Evolutionary conservation across 176 grass and related monocot species (phyloP).

Genomic region (Triticum aestivum): IWGSC_CS_RefSeq_v2.1 NC_057799.1:95474664-95475163

Average conservation of each 20-base stretch:
- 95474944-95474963: background rate
- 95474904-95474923: constrained; percentile 15
- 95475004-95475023: constrained; percentile 25
- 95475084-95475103: background rate
- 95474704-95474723: background rate
- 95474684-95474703: background rate
- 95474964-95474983: background rate
- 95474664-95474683: constrained; percentile 30
- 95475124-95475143: background rate
- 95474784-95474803: constrained; percentile 39
- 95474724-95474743: background rate
- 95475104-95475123: background rate
- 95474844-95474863: background rate
- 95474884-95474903: constrained; percentile 11
- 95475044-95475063: constrained; percentile 21
- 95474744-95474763: background rate
- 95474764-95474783: constrained; percentile 35
- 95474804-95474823: background rate
- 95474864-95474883: constrained; percentile 23
- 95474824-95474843: constrained; percentile 42
- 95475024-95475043: background rate
- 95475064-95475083: background rate
- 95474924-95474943: constrained; percentile 5
- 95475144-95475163: background rate
- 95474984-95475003: constrained; percentile 17